Conservation (phyloP, 108 stramenopile genomes). For the Stephanodiscus triporus region DNA sequence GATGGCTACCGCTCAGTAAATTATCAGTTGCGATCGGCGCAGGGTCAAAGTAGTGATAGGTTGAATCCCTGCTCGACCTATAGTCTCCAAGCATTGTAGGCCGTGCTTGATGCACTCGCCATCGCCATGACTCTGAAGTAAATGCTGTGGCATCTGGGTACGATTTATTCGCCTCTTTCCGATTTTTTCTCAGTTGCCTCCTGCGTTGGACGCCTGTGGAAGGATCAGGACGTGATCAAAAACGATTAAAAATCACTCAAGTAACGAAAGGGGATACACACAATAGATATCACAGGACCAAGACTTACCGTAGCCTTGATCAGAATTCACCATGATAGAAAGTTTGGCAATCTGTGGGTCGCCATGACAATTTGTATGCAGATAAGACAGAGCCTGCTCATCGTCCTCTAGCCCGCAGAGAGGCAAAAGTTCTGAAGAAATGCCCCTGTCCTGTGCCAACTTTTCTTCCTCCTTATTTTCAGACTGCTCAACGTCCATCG, state of each 20-base stretch:
- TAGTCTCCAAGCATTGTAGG: slow-evolving; percentile 48
- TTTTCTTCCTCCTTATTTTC: neutral
- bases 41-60: slow-evolving; percentile 45
- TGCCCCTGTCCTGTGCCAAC: slow-evolving; percentile 2
- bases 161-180: slow-evolving; percentile 33
- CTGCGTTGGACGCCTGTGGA: slow-evolving; percentile 42
- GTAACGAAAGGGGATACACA: neutral
- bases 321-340: slow-evolving; percentile 40
- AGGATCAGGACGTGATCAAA: neutral
- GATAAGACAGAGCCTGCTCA: slow-evolving; percentile 42
- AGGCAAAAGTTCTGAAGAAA: slow-evolving; percentile 15
- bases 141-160: slow-evolving; percentile 45
- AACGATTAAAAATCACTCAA: neutral
- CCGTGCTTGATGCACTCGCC: slow-evolving; percentile 48
- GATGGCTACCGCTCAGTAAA: slow-evolving; percentile 24
- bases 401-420: slow-evolving; percentile 50
- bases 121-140: slow-evolving; percentile 52
- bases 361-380: slow-evolving; percentile 30
- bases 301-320: slow-evolving; percentile 46
- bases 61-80: slow-evolving; percentile 24
- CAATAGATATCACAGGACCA: neutral
- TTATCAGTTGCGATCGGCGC: slow-evolving; percentile 14
- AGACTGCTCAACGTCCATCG: neutral
- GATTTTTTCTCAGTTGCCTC: slow-evolving; percentile 39
- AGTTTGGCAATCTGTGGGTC: slow-evolving; percentile 44